Evolutionary conservation across 2,329 filamentous ascomycete genomes (phyloP).

Genomic region (Fusarium sp.): DNA sequence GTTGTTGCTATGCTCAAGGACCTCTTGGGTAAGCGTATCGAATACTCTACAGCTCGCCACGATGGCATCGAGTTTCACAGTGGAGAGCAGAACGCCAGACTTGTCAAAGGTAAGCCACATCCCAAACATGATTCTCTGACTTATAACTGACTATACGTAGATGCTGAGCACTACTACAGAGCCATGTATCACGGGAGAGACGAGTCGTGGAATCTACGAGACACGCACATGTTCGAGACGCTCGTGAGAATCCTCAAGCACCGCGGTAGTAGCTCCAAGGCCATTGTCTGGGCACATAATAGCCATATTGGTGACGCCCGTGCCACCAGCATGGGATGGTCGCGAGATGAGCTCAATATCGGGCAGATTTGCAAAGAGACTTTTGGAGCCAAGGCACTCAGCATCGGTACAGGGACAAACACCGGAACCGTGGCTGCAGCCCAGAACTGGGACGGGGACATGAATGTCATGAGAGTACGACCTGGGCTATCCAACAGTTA

Average conservation of each 20-base stretch:
- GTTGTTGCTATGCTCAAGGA: constrained; percentile 19
- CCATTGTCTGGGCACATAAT: constrained; percentile 33
- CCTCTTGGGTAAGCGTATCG: constrained; percentile 12
- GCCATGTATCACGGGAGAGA: constrained; percentile 26
- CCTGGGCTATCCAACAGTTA: constrained; percentile 22
- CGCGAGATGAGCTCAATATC: constrained; percentile 26
- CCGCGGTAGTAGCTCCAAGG: constrained; percentile 14
- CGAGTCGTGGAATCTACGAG: constrained; percentile 31
- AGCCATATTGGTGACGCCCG: constrained; percentile 28
- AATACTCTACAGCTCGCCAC: constrained; percentile 14
- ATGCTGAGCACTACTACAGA: constrained; percentile 30
- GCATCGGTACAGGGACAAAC: constrained; percentile 25
- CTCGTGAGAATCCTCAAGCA: constrained; percentile 26
- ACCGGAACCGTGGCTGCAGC: constrained; percentile 27
- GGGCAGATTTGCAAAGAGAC: constrained; percentile 25
- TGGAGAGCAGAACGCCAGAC: constrained; percentile 26
- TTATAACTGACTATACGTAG: neutral
- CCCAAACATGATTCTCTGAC: too few relatives aligned
- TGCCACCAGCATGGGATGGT: constrained; percentile 31
- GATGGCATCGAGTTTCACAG: constrained; percentile 24
- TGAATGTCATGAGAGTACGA: constrained; percentile 26
- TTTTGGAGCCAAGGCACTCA: constrained; percentile 10
- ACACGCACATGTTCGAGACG: constrained; percentile 27
- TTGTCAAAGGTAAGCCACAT: constrained; percentile 10
- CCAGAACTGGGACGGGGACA: constrained; percentile 26